Evolutionary conservation across 1,284 basidiomycete genomes (phyloP).

Genomic region (Boletus semigastroideus): DNA sequence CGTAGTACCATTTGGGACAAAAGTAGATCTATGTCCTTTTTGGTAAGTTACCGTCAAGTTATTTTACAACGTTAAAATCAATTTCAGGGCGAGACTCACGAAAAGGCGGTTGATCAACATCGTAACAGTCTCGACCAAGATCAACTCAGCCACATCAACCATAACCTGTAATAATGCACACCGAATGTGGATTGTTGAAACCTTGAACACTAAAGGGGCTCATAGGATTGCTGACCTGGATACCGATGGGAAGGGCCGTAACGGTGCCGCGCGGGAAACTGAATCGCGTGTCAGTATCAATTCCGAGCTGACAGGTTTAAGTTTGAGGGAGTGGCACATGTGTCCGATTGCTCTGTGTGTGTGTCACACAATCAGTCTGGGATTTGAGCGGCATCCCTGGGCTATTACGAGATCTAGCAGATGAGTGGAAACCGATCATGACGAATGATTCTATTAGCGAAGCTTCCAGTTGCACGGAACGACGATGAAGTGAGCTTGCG

Average conservation of each 20-base stretch:
- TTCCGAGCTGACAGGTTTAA: conserved; percentile 28
- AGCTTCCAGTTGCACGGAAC: conserved; percentile 11
- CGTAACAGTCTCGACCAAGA: conserved; percentile 19
- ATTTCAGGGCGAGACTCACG: conserved; percentile 18
- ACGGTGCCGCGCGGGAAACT: conserved; percentile 28
- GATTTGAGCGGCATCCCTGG: conserved; percentile 23
- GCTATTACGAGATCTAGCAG: conserved; percentile 22
- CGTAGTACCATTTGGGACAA: conserved; percentile 27
- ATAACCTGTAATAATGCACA: conserved; percentile 15
- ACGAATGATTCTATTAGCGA: conserved; percentile 24
- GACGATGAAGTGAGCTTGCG: conserved; percentile 15
- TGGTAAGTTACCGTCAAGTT: conserved; percentile 15
- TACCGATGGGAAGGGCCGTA: conserved; percentile 22
- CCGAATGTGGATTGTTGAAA: conserved; percentile 23
- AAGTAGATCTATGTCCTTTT: conserved; percentile 32
- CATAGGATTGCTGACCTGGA: conserved; percentile 18
- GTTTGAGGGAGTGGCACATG: conserved; percentile 15
- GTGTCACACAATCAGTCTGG: conserved; percentile 18
- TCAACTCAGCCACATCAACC: conserved; percentile 12
- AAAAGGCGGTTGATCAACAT: conserved; percentile 20
- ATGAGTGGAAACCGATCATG: conserved; percentile 25
- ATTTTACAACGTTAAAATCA: conserved; percentile 17
- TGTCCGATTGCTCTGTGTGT: conserved; percentile 24
- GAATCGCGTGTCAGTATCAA: conserved; percentile 23
- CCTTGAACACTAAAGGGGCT: conserved; percentile 14